phyloP scores from a whole-genome alignment of 2,329 filamentous ascomycete species.

The Colletotrichum sp. region DNA sequence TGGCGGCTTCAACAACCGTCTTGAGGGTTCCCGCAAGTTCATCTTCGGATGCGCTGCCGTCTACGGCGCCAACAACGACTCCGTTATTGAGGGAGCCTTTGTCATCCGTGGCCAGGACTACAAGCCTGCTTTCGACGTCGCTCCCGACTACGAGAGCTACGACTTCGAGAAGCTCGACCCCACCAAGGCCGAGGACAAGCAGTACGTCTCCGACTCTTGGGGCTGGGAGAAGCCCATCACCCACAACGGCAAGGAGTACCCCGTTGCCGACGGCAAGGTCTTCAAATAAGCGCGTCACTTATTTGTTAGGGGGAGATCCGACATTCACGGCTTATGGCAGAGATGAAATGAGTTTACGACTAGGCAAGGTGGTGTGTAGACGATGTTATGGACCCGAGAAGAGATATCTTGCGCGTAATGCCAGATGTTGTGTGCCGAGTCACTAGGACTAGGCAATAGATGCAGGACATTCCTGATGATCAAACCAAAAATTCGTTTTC shows the following conservation, averaged over 20 bases:
- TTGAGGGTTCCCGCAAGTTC: conserved; percentile 98
- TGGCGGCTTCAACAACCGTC: conserved; percentile 95
- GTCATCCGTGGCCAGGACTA: conserved; percentile 91
- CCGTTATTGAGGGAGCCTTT: conserved; percentile 91
- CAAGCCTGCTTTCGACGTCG: conserved; percentile 89
- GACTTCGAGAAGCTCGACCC: conserved; percentile 95
- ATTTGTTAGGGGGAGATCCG: conserved; percentile 9
- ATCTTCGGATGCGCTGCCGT: conserved; percentile 91
- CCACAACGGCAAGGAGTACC: conserved; percentile 86
- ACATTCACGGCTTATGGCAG: conserved; percentile 37
- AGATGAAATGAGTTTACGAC: conserved; percentile 31
- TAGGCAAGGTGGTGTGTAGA: conserved; percentile 18
- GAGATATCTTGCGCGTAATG: conserved; percentile 20
- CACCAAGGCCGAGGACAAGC: conserved; percentile 81
- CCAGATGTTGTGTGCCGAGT: conserved; percentile 15
- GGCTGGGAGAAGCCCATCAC: conserved; percentile 85
- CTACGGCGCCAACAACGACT: conserved; percentile 88
- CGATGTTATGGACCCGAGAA: conserved; percentile 21
- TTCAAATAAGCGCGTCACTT: conserved; percentile 79
- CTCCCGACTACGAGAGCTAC: conserved; percentile 97
- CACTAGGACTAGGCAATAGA: conserved; percentile 15
- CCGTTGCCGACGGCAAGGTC: conserved; percentile 92
- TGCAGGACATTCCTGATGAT: conserved; percentile 15
- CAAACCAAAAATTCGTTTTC: not conserved
- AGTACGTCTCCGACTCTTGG: conserved; percentile 88